Conservation (phyloP, 2,329 filamentous ascomycete genomes). For the Xylariaceae sp. region DNA sequence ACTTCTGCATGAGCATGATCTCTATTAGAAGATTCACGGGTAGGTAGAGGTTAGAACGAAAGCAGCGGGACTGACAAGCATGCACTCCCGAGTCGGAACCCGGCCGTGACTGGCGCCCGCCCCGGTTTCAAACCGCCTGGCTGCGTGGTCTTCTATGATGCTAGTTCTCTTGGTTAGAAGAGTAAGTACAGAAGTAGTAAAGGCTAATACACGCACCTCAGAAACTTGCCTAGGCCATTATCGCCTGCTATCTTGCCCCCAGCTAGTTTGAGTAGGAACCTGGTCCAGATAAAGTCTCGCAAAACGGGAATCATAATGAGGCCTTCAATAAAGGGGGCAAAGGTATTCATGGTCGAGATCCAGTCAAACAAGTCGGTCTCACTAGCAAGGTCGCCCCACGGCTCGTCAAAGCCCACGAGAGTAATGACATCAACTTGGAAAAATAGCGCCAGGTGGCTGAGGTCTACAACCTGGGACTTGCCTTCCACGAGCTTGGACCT, state of each 20-base stretch:
- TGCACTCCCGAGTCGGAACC: too few relatives aligned
- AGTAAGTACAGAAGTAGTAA: not conserved
- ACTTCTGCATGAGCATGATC: not conserved
- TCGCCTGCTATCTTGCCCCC: slow-evolving; percentile 26
- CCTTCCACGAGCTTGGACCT: slow-evolving; percentile 19
- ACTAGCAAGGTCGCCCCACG: slow-evolving; percentile 27
- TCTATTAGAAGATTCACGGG: too few relatives aligned
- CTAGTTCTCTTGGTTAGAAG: slow-evolving; percentile 13
- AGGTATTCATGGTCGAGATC: slow-evolving; percentile 21
- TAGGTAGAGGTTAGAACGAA: too few relatives aligned
- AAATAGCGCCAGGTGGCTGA: slow-evolving; percentile 24
- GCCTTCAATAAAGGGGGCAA: slow-evolving; percentile 23
- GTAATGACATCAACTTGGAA: slow-evolving; percentile 30
- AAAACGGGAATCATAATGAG: slow-evolving; percentile 26
- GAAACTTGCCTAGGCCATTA: slow-evolving; percentile 26
- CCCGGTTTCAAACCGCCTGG: slow-evolving; percentile 20
- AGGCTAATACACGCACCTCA: slow-evolving; percentile 20
- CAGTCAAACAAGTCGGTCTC: slow-evolving; percentile 29
- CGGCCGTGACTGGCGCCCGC: not conserved
- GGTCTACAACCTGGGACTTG: slow-evolving; percentile 18
- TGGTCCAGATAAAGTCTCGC: slow-evolving; percentile 24
- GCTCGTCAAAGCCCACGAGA: slow-evolving; percentile 22
- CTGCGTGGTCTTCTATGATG: slow-evolving; percentile 20
- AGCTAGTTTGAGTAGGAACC: slow-evolving; percentile 23
- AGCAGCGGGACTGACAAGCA: slow-evolving; percentile 22